Conservation (phyloP, 108 stramenopile genomes). For the Skeletonema potamos region DNA sequence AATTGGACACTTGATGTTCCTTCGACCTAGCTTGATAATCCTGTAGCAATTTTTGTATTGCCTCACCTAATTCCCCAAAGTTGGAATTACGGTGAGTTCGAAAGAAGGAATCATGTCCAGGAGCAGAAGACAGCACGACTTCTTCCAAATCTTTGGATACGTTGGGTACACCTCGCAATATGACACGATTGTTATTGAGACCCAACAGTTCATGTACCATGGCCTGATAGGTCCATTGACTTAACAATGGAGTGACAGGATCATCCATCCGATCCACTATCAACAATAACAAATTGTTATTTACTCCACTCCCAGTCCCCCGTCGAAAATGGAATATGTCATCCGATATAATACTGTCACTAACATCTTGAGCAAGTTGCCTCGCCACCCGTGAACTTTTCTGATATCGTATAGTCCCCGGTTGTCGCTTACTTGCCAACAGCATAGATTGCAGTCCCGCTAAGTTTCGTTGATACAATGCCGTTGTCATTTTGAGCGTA, state of each 20-base stretch:
- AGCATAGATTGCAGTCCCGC: slow-evolving; percentile 88
- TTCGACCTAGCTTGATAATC: slow-evolving; percentile 93
- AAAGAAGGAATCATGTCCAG: slow-evolving; percentile 92
- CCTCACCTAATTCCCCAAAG: slow-evolving; percentile 96
- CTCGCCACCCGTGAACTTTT: slow-evolving; percentile 71
- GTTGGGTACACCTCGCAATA: slow-evolving; percentile 92
- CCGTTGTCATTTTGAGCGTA: slow-evolving; percentile 72
- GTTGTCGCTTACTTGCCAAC: slow-evolving; percentile 88
- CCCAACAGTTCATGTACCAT: slow-evolving; percentile 99
- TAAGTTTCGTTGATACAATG: slow-evolving; percentile 85
- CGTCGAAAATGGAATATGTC: slow-evolving; percentile 94
- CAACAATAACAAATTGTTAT: slow-evolving; percentile 66
- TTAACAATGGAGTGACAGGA: slow-evolving; percentile 97
- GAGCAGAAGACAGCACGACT: slow-evolving; percentile 89
- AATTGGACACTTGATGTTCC: slow-evolving; percentile 69
- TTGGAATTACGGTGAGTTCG: slow-evolving; percentile 89
- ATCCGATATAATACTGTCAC: slow-evolving; percentile 79
- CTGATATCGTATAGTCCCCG: slow-evolving; percentile 89
- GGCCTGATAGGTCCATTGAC: slow-evolving; percentile 99
- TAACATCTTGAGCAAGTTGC: slow-evolving; percentile 80
- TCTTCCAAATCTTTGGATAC: slow-evolving; percentile 94
- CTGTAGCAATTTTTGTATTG: slow-evolving; percentile 91
- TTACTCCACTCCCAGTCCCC: slow-evolving; percentile 28
- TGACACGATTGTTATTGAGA: slow-evolving; percentile 94
- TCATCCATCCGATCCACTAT: slow-evolving; percentile 97